Percentiles rank a stretch among this genome's conserved stretches.
Conservation (phyloP, 148 eudicot genomes). For the Cornus florida region DNA sequence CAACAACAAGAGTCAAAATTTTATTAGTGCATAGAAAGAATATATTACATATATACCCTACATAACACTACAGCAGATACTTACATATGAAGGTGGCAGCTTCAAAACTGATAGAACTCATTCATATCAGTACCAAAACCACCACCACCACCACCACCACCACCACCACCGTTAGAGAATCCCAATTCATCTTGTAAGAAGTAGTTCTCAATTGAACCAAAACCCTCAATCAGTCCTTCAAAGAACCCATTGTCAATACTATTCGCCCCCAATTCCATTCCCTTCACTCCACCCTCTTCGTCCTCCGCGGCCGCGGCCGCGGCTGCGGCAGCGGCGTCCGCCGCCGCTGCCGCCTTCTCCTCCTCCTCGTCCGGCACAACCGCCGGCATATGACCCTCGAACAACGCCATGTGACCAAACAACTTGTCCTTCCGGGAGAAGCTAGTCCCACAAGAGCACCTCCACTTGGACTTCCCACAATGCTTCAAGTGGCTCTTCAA, state of each 20-base stretch:
- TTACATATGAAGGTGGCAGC: background rate
- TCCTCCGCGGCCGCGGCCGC: constrained; percentile 16
- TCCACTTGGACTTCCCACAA: constrained; percentile 58
- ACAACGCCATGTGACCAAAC: constrained; percentile 71
- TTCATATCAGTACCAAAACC: background rate
- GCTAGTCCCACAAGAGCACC: constrained; percentile 67
- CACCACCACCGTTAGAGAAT: background rate
- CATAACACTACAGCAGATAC: too few relatives aligned
- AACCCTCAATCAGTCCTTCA: background rate
- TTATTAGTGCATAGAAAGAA: background rate
- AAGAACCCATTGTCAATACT: constrained; percentile 4
- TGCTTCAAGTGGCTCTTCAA: constrained; percentile 67
- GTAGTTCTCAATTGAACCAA: background rate
- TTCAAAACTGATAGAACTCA: background rate
- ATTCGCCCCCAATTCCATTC: constrained; percentile 5
- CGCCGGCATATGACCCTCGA: constrained; percentile 82
- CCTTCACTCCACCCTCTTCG: constrained; percentile 15
- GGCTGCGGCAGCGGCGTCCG: background rate
- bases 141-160: too few relatives aligned
- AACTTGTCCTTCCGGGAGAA: constrained; percentile 74
- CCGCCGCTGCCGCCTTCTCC: background rate
- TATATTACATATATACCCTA: background rate
- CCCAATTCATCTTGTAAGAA: background rate
- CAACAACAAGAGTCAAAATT: background rate
- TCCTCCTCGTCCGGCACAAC: constrained; percentile 25